phyloP scores from a whole-genome alignment of 306 rosid species.

The Aeschynomene evenia region DNA sequence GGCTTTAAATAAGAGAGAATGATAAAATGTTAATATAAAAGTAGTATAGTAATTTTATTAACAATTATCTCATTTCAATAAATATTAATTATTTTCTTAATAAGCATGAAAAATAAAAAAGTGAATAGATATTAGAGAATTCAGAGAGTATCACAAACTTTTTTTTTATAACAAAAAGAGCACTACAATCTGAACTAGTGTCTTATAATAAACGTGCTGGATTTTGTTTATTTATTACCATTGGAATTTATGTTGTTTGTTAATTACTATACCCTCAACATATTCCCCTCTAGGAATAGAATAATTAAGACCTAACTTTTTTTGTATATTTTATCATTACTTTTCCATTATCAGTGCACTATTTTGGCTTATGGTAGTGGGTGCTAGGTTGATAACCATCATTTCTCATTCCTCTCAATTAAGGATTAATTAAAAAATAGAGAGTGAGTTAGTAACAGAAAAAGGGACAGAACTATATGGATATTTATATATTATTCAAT shows the following conservation, averaged over 20 bases:
- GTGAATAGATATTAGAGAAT: no score
- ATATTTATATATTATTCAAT: no score
- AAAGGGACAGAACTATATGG: background rate
- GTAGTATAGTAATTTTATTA: no score
- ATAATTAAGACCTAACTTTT: background rate
- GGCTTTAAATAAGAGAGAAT: no score
- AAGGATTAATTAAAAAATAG: background rate
- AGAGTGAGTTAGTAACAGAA: background rate
- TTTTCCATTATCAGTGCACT: background rate
- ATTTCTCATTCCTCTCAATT: background rate
- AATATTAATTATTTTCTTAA: no score
- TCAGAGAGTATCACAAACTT: background rate
- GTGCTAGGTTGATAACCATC: background rate
- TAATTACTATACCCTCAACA: background rate
- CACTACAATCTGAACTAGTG: no score
- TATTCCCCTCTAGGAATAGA: background rate
- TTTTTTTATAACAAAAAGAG: background rate
- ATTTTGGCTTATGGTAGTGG: background rate
- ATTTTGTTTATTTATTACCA: conserved; percentile 5
- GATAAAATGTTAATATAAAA: no score
- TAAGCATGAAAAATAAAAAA: no score
- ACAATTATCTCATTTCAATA: no score
- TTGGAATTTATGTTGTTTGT: background rate
- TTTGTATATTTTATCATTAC: background rate
- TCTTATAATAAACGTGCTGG: background rate